Evolutionary conservation across 1,284 basidiomycete species (phyloP).

Genomic region (Malassezia vespertilionis): DNA sequence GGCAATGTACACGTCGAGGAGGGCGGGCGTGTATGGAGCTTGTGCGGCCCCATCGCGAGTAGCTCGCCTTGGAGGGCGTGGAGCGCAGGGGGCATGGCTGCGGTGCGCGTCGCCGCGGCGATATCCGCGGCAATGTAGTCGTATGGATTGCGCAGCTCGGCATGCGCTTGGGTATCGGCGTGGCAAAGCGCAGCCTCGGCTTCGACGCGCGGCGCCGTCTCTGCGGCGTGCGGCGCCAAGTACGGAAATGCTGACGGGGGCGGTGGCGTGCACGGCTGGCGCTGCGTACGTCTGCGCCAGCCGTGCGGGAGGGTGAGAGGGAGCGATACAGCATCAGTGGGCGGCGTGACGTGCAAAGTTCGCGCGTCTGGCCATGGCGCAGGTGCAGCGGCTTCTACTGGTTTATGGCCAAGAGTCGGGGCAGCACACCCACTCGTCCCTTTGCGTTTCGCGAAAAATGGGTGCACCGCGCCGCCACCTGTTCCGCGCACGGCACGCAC

Average conservation of each 20-base stretch:
- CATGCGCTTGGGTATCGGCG: neutral
- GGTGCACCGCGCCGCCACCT: constrained; percentile 2
- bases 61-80: constrained; percentile 1
- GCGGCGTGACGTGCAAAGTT: constrained; percentile 7
- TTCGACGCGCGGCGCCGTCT: neutral
- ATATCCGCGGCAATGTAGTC: constrained; percentile 7
- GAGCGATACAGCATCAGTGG: neutral
- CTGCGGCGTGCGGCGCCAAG: neutral
- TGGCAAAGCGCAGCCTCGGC: neutral
- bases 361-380: constrained; percentile 7
- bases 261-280: neutral
- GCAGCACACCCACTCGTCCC: neutral
- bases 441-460: constrained; percentile 15
- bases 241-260: too few relatives aligned
- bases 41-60: neutral
- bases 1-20: neutral
- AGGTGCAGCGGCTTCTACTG: too few relatives aligned
- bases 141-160: constrained; percentile 3
- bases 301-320: neutral
- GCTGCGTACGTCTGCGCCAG: neutral
- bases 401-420: too few relatives aligned
- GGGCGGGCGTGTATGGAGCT: neutral
- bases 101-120: neutral
- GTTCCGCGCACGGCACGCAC: constrained; percentile 15
- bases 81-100: neutral